Conservation (phyloP, 345 rosid species). For the Gossypium sturtianum region DNA sequence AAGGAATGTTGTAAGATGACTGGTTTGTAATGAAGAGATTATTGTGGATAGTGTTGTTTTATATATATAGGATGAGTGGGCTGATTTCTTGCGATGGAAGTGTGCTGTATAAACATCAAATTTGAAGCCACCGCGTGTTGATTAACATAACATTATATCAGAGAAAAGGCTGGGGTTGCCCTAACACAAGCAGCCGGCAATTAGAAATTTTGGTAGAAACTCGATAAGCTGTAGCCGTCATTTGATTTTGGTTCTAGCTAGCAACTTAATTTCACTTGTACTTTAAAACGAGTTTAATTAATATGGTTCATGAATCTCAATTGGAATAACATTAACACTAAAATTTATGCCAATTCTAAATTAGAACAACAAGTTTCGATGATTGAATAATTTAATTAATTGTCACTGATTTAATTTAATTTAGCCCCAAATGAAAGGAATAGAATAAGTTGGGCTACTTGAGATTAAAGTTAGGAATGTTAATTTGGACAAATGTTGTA, state of each 20-base stretch:
- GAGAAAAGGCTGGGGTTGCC: conserved; percentile 13
- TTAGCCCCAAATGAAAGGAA: conserved; percentile 4
- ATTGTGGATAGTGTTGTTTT: background rate
- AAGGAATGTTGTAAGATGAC: conserved; percentile 4
- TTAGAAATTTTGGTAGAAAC: background rate
- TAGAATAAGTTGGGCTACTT: background rate
- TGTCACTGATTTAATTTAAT: background rate
- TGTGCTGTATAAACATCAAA: background rate
- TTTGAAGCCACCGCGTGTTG: conserved; percentile 1
- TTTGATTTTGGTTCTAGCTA: too few relatives aligned
- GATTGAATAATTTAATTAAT: background rate
- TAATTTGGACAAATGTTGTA: background rate
- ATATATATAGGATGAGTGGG: background rate
- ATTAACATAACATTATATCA: conserved; percentile 5
- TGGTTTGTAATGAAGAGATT: background rate
- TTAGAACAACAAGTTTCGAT: too few relatives aligned
- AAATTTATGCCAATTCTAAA: too few relatives aligned
- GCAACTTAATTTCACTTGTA: background rate
- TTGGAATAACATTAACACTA: too few relatives aligned
- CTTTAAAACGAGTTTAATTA: background rate
- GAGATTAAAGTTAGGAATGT: background rate
- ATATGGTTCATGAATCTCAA: background rate
- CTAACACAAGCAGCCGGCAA: conserved; percentile 1
- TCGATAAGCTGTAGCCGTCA: background rate
- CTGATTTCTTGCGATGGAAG: conserved; percentile 13